Evolutionary conservation across 192 early-diverging fungal genomes (phyloP).

Genomic region (Umbelopsis sp.): DNA sequence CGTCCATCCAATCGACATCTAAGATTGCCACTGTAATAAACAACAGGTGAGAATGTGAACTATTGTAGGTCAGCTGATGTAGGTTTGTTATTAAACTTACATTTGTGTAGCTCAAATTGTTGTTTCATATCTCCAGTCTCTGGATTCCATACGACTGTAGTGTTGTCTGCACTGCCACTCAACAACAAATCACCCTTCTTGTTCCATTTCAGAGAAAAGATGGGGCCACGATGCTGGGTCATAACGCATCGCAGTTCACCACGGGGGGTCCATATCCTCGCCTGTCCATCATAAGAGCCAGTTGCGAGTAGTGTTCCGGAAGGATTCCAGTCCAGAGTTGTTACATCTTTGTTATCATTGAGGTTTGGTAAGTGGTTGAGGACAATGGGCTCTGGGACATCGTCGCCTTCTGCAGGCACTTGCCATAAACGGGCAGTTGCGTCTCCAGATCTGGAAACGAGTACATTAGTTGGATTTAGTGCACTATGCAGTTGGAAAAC

Average conservation of each 20-base stretch:
- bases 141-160: conserved; percentile 86
- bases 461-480: background rate
- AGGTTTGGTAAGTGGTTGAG: conserved; percentile 54
- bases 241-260: conserved; percentile 64
- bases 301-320: conserved; percentile 79
- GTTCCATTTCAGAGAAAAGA: conserved; percentile 89
- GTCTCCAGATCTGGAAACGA: conserved; percentile 65
- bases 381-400: conserved; percentile 53
- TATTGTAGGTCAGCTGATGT: background rate
- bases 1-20: conserved; percentile 94
- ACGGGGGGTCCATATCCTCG: conserved; percentile 78
- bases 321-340: conserved; percentile 85
- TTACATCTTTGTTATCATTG: conserved; percentile 71
- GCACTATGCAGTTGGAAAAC: background rate
- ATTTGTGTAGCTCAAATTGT: conserved; percentile 67
- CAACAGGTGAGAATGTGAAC: background rate
- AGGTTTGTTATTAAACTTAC: conserved; percentile 34
- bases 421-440: conserved; percentile 88
- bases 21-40: conserved; percentile 56
- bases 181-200: conserved; percentile 72
- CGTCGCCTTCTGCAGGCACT: conserved; percentile 53
- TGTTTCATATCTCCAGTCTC: conserved; percentile 70
- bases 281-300: conserved; percentile 82
- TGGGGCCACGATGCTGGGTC: conserved; percentile 74
- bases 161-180: conserved; percentile 78